Conservation (phyloP, 83 land plant genomes). For the Diphasiastrum complanatum region DNA sequence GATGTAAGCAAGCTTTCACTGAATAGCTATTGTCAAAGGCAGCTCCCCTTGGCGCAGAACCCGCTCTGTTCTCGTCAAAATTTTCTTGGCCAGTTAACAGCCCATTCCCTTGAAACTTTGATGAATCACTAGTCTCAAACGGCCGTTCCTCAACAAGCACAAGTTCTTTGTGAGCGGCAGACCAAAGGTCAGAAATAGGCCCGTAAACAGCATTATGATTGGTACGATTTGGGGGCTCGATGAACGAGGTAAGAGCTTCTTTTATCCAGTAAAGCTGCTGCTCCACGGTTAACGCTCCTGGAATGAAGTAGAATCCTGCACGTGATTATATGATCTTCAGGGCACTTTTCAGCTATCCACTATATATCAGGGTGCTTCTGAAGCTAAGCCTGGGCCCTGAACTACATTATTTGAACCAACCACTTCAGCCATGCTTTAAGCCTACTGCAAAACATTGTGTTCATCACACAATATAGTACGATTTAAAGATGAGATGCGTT, state of each 20-base stretch:
- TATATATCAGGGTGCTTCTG: no score
- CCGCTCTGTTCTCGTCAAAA: no score
- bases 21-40: no score
- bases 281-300: constrained; percentile 55
- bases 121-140: not conserved
- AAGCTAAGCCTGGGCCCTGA: no score
- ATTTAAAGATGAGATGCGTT: not conserved
- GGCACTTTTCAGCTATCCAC: no score
- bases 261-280: constrained; percentile 74
- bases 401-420: no score
- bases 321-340: no score
- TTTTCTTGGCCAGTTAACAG: not conserved
- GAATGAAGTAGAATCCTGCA: constrained; percentile 94
- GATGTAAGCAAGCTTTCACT: no score
- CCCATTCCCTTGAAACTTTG: not conserved
- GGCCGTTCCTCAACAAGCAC: constrained; percentile 21
- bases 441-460: no score
- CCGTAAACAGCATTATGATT: constrained; percentile 89
- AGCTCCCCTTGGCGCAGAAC: no score
- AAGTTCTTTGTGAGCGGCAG: constrained; percentile 44
- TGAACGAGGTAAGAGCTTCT: constrained; percentile 63
- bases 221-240: constrained; percentile 92
- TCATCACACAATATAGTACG: constrained; percentile 1
- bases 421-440: no score
- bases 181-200: constrained; percentile 57